phyloP scores from a whole-genome alignment of 495 filamentous ascomycete genomes.

The Pyrenopolyporus hunteri region DNA sequence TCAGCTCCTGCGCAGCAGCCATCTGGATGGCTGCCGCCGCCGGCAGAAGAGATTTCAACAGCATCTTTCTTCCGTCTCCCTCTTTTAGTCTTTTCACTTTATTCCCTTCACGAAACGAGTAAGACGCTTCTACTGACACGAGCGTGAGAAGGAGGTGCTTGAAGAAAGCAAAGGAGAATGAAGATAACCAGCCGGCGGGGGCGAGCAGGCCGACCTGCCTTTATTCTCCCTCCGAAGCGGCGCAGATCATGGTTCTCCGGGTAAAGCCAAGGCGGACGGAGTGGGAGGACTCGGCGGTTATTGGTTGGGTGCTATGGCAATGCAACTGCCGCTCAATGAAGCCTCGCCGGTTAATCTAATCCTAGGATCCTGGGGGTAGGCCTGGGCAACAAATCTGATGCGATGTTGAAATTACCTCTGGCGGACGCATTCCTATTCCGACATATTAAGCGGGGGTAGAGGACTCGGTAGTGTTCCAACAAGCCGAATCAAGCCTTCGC shows the following conservation, averaged over 20 bases:
- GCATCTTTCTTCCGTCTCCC: constrained; percentile 16
- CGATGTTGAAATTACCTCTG: constrained; percentile 32
- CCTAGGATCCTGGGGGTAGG: constrained; percentile 16
- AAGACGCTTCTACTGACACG: neutral
- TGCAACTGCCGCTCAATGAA: constrained; percentile 35
- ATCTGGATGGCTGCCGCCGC: constrained; percentile 41
- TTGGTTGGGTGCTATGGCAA: constrained; percentile 15
- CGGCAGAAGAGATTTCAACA: constrained; percentile 40
- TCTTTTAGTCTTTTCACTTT: neutral
- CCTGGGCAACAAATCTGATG: constrained; percentile 31
- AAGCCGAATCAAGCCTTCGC: constrained; percentile 29
- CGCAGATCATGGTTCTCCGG: constrained; percentile 28
- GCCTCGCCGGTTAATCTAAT: constrained; percentile 36
- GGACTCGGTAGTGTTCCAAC: constrained; percentile 30
- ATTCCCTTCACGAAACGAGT: no score
- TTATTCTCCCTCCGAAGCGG: constrained; percentile 29
- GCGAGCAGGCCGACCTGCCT: constrained; percentile 17
- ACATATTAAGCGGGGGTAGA: constrained; percentile 39
- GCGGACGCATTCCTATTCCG: constrained; percentile 27
- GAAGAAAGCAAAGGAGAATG: constrained; percentile 6
- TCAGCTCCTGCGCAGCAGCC: constrained; percentile 51
- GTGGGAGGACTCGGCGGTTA: constrained; percentile 5
- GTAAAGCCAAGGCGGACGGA: constrained; percentile 37
- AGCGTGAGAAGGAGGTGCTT: constrained; percentile 7
- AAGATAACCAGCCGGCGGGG: constrained; percentile 8